Evolutionary conservation across 495 filamentous ascomycete genomes (phyloP).

Genomic region (Xylaria flabelliformis): DNA sequence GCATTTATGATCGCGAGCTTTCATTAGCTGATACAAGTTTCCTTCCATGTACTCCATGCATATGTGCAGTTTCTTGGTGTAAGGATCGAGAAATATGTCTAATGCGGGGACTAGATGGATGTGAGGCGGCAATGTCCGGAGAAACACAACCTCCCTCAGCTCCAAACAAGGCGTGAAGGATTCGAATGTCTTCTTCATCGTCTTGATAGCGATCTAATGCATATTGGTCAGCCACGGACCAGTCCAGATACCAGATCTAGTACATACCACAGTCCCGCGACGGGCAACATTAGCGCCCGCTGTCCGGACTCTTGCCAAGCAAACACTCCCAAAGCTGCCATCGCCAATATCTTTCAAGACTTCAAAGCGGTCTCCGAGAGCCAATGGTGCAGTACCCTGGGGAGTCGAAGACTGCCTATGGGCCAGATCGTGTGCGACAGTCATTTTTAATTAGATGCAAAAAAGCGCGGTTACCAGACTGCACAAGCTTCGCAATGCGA

Average conservation of each 20-base stretch:
- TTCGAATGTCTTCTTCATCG: conserved; percentile 99
- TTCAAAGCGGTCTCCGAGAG: conserved; percentile 88
- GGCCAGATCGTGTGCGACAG: conserved; percentile 68
- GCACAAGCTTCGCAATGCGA: conserved; percentile 17
- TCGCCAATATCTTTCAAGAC: conserved; percentile 98
- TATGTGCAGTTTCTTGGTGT: conserved; percentile 95
- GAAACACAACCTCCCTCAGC: conserved; percentile 94
- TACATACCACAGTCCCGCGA: conserved; percentile 87
- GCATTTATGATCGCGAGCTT: conserved; percentile 91
- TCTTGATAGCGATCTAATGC: conserved; percentile 93
- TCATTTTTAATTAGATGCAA: conserved; percentile 59
- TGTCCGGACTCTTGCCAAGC: conserved; percentile 85
- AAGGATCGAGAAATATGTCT: conserved; percentile 98
- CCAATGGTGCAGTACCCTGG: conserved; percentile 49
- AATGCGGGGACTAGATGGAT: conserved; percentile 93
- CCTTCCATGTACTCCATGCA: conserved; percentile 99
- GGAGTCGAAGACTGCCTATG: conserved; percentile 63
- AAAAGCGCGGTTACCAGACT: conserved; percentile 9
- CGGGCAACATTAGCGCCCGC: conserved; percentile 89
- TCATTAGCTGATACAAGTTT: conserved; percentile 99
- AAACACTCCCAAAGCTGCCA: conserved; percentile 97
- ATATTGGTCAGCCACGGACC: conserved; percentile 37
- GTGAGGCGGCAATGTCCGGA: conserved; percentile 85
- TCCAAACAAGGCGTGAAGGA: conserved; percentile 88
- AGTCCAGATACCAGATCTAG: neutral